phyloP scores from a whole-genome alignment of 805 yeast species.

The Suhomyces sp. region DNA sequence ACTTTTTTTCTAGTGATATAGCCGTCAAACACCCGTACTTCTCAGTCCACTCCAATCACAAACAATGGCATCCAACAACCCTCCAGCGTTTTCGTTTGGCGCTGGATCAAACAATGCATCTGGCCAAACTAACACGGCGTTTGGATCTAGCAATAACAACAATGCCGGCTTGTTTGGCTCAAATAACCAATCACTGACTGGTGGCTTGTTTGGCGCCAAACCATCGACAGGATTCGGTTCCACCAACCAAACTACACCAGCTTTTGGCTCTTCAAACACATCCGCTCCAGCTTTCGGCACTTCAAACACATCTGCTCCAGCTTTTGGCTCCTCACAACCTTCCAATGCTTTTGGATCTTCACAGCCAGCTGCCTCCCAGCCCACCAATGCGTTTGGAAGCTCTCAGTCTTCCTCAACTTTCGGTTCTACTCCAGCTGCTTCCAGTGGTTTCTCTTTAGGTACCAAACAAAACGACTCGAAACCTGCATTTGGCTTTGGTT shows the following conservation, averaged over 20 bases:
- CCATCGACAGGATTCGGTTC: background rate
- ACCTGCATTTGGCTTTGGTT: background rate
- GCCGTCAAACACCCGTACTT: background rate
- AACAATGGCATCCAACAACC: background rate
- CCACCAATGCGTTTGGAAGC: conserved; percentile 10
- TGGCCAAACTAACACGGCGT: background rate
- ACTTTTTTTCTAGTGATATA: background rate
- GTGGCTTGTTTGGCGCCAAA: conserved; percentile 7
- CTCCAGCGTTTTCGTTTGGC: conserved; percentile 4
- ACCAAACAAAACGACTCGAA: background rate
- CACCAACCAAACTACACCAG: conserved; percentile 1
- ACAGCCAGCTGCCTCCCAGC: conserved; percentile 3
- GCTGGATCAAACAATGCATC: conserved; percentile 1
- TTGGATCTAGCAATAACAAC: background rate
- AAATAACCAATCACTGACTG: conserved; percentile 4
- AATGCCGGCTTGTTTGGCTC: conserved; percentile 12
- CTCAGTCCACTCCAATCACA: background rate
- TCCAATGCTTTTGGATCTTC: background rate
- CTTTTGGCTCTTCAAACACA: conserved; percentile 1
- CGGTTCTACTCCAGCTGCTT: conserved; percentile 6
- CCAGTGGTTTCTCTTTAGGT: conserved; percentile 8
- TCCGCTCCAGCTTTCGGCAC: conserved; percentile 1
- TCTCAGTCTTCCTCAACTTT: conserved; percentile 2
- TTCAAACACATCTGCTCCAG: conserved; percentile 3
- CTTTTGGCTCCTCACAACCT: conserved; percentile 4